A percentile compares a stretch with the other conserved stretches of the same genome.
Evolutionary conservation across 805 yeast species (phyloP).

Genomic region (Teunomyces panamensis): DNA sequence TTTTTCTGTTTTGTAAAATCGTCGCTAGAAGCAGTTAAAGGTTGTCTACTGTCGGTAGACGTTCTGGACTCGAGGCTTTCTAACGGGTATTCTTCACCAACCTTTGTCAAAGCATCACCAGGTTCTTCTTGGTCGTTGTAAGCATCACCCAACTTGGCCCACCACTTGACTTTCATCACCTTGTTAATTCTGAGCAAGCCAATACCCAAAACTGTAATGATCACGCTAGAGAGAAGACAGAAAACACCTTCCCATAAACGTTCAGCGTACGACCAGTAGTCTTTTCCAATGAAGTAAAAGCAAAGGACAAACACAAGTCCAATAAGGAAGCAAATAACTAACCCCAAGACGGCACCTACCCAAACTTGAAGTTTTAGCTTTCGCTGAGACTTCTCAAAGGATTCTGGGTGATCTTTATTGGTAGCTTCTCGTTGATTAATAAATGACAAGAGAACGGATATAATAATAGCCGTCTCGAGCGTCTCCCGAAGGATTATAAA

Average conservation of each 20-base stretch:
- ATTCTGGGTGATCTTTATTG: neutral
- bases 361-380: slow-evolving; percentile 67
- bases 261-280: slow-evolving; percentile 85
- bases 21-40: slow-evolving; percentile 7
- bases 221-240: slow-evolving; percentile 70
- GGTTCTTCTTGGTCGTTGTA: slow-evolving; percentile 17
- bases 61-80: slow-evolving; percentile 5
- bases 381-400: slow-evolving; percentile 5
- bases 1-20: neutral
- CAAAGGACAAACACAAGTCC: slow-evolving; percentile 69
- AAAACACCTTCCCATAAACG: slow-evolving; percentile 86
- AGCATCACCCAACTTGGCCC: slow-evolving; percentile 44
- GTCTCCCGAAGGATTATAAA: slow-evolving; percentile 28
- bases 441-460: slow-evolving; percentile 26
- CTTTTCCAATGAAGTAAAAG: slow-evolving; percentile 76
- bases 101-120: neutral
- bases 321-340: slow-evolving; percentile 63
- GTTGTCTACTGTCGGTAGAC: slow-evolving; percentile 11
- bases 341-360: slow-evolving; percentile 75
- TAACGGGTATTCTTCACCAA: neutral
- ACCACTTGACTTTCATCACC: slow-evolving; percentile 75
- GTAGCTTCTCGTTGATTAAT: slow-evolving; percentile 18
- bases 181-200: slow-evolving; percentile 78
- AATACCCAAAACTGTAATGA: slow-evolving; percentile 84
- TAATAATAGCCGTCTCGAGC: slow-evolving; percentile 28